Conservation (phyloP, 352 stramenopile genomes). For the Phytophthora kernoviae region DNA sequence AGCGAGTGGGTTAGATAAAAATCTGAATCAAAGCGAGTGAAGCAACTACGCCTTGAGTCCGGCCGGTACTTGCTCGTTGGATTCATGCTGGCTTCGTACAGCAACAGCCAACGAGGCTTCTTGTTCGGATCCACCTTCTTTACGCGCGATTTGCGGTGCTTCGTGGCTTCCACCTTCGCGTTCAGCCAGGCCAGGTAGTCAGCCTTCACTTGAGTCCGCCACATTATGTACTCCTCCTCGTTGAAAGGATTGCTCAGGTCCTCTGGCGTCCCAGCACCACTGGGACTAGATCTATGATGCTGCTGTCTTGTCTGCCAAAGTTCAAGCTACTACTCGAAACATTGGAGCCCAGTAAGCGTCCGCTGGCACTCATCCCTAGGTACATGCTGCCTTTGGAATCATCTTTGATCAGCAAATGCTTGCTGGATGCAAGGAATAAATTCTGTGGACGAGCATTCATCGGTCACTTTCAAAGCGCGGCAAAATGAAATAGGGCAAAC, state of each 20-base stretch:
- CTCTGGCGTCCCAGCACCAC: conserved; percentile 4
- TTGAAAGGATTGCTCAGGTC: conserved; percentile 33
- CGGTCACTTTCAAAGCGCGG: not conserved
- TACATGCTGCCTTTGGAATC: conserved; percentile 41
- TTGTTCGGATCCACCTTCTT: conserved; percentile 58
- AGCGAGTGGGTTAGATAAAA: conserved; percentile 15
- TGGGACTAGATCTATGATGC: conserved; percentile 14
- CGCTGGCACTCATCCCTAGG: conserved; percentile 26
- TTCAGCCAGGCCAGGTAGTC: conserved; percentile 78
- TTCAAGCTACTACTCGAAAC: conserved; percentile 25
- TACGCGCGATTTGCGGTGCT: conserved; percentile 40
- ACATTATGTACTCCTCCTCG: conserved; percentile 65
- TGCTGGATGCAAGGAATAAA: conserved; percentile 52
- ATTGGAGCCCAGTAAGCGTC: conserved; percentile 28
- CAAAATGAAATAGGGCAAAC: conserved; percentile 3
- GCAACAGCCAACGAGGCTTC: conserved; percentile 70
- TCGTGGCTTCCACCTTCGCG: conserved; percentile 60
- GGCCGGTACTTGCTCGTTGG: conserved; percentile 35
- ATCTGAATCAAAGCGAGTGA: conserved; percentile 19
- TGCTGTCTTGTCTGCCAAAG: conserved; percentile 19
- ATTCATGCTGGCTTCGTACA: conserved; percentile 69
- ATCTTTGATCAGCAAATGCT: conserved; percentile 37
- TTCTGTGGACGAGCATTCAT: conserved; percentile 29
- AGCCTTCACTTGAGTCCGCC: conserved; percentile 74
- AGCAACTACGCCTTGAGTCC: conserved; percentile 30